Base-by-base conservation (phyloP, 164 flowering plant species). In the Malania oleifera region DNA sequence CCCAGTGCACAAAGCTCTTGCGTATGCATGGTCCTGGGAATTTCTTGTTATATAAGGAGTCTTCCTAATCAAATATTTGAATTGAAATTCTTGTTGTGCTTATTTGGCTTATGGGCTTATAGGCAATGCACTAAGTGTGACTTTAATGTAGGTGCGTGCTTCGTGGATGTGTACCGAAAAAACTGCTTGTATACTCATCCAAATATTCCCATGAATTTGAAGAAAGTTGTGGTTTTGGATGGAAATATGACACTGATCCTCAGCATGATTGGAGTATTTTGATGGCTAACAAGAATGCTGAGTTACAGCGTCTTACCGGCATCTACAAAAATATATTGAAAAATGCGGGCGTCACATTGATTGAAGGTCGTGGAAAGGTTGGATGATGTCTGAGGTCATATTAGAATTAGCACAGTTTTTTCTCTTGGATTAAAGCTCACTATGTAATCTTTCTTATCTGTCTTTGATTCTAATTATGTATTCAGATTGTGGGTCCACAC, bases 321-420 rank as follows among this genome's bases (percentile, higher is more conserved):
- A 84, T 95, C 43, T 90, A 91, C 79, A 91, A 95, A 69, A 95
- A 86, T 57, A 73, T 86, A 63, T 57, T 95, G 77, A 85, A 78
- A 10, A 95, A 85, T 82, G 84, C 97, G 66, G 79, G 80, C 60
- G 97, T 95, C 23, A 67, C 69, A 37, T 65, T 89, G 39, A 76
- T 95, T 57, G 97, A 91, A 81, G 99, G 99, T 12, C 93, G 96
- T 67, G 99, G 99, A 65, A 91, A 91, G 99, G 97, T 93, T 60
- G 69, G 82, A 37, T 59, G 19, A 57, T 65, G 28, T n/a, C n/a
- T 66, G 11, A 47, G 54, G 62, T 65, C 62, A 63, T 37, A 63
- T 61, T 56, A 44, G 24, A 63, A 6, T 44, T 65, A 25, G 12
- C 41, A 7, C 22, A 13, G 23, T 65, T 46, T 61, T 0, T 23